These are phyloP conservation scores for Pichia cephalocereana DNA, from an alignment of 805 yeast species.

Conservation along the genomic window DNA sequence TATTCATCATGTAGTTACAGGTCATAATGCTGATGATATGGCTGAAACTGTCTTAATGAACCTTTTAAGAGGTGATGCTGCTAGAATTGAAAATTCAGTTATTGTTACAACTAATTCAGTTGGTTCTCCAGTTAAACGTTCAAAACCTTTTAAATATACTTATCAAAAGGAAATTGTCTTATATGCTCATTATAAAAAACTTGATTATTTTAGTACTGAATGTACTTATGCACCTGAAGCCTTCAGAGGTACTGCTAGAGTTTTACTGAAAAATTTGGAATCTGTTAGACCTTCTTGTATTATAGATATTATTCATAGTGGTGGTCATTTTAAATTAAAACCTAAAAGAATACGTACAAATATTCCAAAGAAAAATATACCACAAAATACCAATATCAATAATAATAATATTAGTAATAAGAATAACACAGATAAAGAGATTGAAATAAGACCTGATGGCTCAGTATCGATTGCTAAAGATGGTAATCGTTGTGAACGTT, in stretches of 20 bases:
- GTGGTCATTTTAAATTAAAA: conserved; percentile 70
- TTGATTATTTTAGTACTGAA: conserved; percentile 95
- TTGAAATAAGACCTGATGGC: conserved; percentile 54
- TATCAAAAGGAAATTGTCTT: conserved; percentile 96
- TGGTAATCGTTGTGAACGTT: conserved; percentile 73
- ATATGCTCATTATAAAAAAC: conserved; percentile 91
- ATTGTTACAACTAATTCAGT: conserved; percentile 72
- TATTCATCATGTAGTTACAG: conserved; percentile 88
- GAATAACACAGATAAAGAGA: conserved; percentile 23
- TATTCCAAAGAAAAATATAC: not conserved
- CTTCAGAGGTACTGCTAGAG: conserved; percentile 94
- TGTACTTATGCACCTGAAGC: conserved; percentile 99
- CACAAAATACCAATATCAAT: conserved; percentile 30
- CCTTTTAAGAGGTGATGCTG: conserved; percentile 89
- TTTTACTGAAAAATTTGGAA: conserved; percentile 81
- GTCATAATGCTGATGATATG: conserved; percentile 99
- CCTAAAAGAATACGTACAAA: conserved; percentile 39
- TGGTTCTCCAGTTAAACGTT: conserved; percentile 85
- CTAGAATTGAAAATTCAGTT: conserved; percentile 82
- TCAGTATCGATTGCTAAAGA: conserved; percentile 40
- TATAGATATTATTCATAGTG: conserved; percentile 88
- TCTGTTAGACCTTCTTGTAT: conserved; percentile 87
- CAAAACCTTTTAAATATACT: conserved; percentile 92
- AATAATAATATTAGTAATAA: too few relatives aligned
- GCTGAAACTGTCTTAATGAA: conserved; percentile 98